Evolutionary conservation across 2,329 filamentous ascomycete genomes (phyloP), one percentile per base, ranked within the genome.

Genomic region (Escovopsis sp.): DNA sequence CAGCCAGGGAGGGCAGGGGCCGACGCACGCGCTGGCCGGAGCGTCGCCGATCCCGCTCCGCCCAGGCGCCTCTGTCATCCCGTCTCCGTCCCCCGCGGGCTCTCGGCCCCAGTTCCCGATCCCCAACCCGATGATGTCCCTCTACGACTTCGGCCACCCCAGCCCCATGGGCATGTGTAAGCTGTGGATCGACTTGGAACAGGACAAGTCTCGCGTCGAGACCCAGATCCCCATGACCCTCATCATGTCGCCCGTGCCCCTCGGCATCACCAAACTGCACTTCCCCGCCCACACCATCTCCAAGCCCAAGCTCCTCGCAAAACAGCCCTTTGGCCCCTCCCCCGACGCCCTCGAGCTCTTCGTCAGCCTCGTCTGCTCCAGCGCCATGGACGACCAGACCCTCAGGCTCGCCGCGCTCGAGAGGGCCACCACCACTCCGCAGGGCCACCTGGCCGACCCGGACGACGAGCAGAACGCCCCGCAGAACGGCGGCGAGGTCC

Each of bases 181-280:
- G 34, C 54, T 83, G 27, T 70, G 67, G 11, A 72, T 83, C 30
- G 67, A 77, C 42, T 73, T 76, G 5, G 81, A 74, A 4, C 79
- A 79, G 5, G 53, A 73, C 38, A 96, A 94, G 57, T 94, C 87
- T 13, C 77, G 90, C 16, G 90, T 96, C 14, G 90, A 98, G 61
- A 96, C 90, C 0, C 90, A 96, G 53, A 94, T 96, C 46, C 83
- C 82, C 8, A 84, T 94, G 45, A 79, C 79, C 48, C 68, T 96
- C 56, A 80, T 77, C 0, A 58, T 96, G 27, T 78, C 76, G 38
- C 76, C 81, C 15, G 63, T 93, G 32, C 86, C 87, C 2, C 61
- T 68, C 1, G 79, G 80, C 10, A 73, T 87, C 38, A 82, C 79
- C 43, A 84, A 79, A 52, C 62, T 96, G 34, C 86, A 92, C 49